A percentile compares a stretch with the other conserved stretches of the same genome.
Evolutionary conservation across 768 basidiomycete species (phyloP).

Genomic region (Asterophora parasitica): DNA sequence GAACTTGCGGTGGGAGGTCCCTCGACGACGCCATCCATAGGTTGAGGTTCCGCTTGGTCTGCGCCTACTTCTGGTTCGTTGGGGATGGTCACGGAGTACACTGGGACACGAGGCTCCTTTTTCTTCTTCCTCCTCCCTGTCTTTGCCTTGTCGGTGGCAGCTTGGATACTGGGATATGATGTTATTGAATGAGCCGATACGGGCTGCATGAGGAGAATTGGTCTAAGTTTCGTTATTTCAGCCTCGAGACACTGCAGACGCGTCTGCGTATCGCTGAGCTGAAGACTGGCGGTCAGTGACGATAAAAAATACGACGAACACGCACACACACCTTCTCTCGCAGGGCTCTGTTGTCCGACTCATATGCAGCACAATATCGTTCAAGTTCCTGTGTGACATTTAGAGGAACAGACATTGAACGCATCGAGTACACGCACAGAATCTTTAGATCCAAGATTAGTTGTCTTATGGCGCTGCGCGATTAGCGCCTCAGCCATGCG

Average conservation of each 20-base stretch:
- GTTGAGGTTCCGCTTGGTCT: slow-evolving; percentile 7
- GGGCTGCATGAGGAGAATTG: slow-evolving; percentile 65
- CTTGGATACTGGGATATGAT: slow-evolving; percentile 22
- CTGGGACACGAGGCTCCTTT: slow-evolving; percentile 16
- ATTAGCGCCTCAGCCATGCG: slow-evolving; percentile 66
- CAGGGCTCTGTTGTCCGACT: slow-evolving; percentile 58
- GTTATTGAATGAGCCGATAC: slow-evolving; percentile 23
- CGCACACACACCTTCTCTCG: slow-evolving; percentile 49
- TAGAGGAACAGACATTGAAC: slow-evolving; percentile 4
- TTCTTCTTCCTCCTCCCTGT: slow-evolving; percentile 19
- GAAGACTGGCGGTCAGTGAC: slow-evolving; percentile 7
- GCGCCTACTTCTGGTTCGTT: slow-evolving; percentile 11
- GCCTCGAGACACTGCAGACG: slow-evolving; percentile 54
- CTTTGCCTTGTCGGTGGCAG: slow-evolving; percentile 20
- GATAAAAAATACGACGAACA: not conserved
- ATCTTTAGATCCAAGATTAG: slow-evolving; percentile 17
- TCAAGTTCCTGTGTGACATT: slow-evolving; percentile 45
- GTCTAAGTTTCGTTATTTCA: slow-evolving; percentile 62
- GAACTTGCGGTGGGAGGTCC: no score
- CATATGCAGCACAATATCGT: slow-evolving; percentile 41
- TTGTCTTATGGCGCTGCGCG: slow-evolving; percentile 39
- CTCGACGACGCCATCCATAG: slow-evolving; percentile 7
- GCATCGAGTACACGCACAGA: not conserved
- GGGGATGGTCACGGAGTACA: slow-evolving; percentile 6
- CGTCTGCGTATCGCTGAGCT: slow-evolving; percentile 57